Evolutionary conservation across 2,329 filamentous ascomycete species (phyloP).

Genomic region (Cercospora sojina): DNA sequence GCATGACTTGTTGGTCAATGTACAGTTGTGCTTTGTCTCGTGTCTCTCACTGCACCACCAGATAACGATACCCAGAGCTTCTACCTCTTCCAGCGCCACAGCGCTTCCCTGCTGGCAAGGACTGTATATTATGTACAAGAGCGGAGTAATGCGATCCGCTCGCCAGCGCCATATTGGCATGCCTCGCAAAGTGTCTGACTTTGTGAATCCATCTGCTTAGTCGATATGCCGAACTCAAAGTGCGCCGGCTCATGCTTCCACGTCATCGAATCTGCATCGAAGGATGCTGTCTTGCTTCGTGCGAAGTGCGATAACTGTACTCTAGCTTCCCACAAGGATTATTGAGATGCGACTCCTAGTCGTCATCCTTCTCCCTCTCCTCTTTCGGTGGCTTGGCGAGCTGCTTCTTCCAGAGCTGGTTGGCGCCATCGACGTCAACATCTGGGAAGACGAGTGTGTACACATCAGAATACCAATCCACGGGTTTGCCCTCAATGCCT

Average conservation of each 20-base stretch:
- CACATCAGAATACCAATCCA: slow-evolving; percentile 90
- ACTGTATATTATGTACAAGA: slow-evolving; percentile 20
- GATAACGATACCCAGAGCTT: neutral
- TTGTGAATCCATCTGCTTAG: neutral
- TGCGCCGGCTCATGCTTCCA: neutral
- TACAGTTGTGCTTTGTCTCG: neutral
- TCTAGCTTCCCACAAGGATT: slow-evolving; percentile 10
- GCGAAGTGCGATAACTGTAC: slow-evolving; percentile 1
- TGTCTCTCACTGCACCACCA: too few relatives aligned
- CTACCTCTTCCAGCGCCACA: neutral
- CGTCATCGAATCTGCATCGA: neutral
- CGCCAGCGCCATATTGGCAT: neutral
- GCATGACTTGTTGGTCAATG: neutral
- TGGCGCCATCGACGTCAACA: slow-evolving; percentile 71
- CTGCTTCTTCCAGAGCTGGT: slow-evolving; percentile 67
- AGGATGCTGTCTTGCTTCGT: neutral
- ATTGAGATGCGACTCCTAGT: slow-evolving; percentile 11
- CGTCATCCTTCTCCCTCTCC: slow-evolving; percentile 40
- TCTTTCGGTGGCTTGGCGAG: slow-evolving; percentile 58
- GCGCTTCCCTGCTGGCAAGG: neutral
- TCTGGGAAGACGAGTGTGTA: slow-evolving; percentile 87
- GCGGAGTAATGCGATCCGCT: slow-evolving; percentile 12
- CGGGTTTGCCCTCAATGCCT: slow-evolving; percentile 86
- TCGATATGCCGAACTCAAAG: neutral
- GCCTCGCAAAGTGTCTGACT: neutral